These are phyloP conservation scores for Trichomonascaceae sp. DNA, from an alignment of 1,139 yeast species.

Conservation along the genomic window DNA sequence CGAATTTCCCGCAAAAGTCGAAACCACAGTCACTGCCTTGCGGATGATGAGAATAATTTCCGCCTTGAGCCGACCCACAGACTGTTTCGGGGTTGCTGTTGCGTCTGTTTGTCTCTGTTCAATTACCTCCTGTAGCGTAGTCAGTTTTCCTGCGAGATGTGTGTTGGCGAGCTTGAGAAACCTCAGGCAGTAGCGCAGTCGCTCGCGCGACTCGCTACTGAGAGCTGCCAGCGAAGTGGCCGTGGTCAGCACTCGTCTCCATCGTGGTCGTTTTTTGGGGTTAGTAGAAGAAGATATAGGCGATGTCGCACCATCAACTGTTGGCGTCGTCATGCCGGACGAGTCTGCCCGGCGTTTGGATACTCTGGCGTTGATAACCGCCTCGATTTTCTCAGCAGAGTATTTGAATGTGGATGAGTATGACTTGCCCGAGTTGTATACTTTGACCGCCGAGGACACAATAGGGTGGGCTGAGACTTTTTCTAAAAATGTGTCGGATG, in stretches of 20 bases:
- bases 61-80: constrained; percentile 41
- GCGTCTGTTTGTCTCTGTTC: no score
- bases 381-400: constrained; percentile 55
- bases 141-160: constrained; percentile 52
- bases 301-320: constrained; percentile 11
- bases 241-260: constrained; percentile 28
- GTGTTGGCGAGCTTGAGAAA: constrained; percentile 65
- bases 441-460: constrained; percentile 45
- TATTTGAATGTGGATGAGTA: constrained; percentile 46
- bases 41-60: constrained; percentile 84
- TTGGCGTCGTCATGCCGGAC: constrained; percentile 16
- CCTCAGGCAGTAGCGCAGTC: constrained; percentile 61
- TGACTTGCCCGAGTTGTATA: constrained; percentile 44
- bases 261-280: constrained; percentile 10
- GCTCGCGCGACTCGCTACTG: constrained; percentile 54
- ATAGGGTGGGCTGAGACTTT: constrained; percentile 11
- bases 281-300: constrained; percentile 9
- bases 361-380: constrained; percentile 32
- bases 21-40: constrained; percentile 73
- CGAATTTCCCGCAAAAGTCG: constrained; percentile 67
- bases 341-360: constrained; percentile 30
- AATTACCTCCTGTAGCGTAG: constrained; percentile 40
- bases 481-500: neutral
- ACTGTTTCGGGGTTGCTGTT: constrained; percentile 24
- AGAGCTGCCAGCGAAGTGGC: constrained; percentile 34